Base-by-base conservation (phyloP, 2,329 filamentous ascomycete species). In the Colletotrichum nymphaeae region DNA sequence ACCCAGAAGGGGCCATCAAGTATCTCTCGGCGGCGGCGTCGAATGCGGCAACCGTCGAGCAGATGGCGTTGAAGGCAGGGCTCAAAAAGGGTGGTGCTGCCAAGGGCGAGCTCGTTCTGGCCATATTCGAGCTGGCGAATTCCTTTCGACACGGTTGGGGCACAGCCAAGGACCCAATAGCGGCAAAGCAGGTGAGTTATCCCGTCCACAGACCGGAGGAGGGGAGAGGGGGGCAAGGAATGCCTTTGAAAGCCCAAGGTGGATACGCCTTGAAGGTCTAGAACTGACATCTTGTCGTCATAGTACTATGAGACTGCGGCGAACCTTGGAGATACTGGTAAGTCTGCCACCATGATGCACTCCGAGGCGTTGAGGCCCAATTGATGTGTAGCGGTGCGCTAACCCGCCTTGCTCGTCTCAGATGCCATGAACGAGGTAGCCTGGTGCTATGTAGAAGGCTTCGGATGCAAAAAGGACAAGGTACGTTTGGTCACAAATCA, bases 301-400 rank as follows among this genome's bases (percentile, higher is more conserved):
- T 88, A 97, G 88, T 99, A 98, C 83, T 99, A 98, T 83, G 96
- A 98, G 85, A 98, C 96, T 11, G 97, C 97, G 32, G 97, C 97
- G 74, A 98, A 99, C 82, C 86, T 99, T 76, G 97, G 97, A 74
- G 97, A 99, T 83, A 94, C 94, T 57, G 90, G 90, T 91, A 83
- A 79, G 89, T 83, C 69, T 67, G 42, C 63, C 52, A 62, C 19
- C 37, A 58, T 57, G 32, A 67, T 69, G 19, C 22, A 5, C 62
- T 11, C 42, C 22, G 28, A 22, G 62, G 42, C 60, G 65, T 67
- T 37, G 63, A 68, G 49, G 74, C 68, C 71, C 64, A 66, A 63
- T 57, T 57, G 69, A 49, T 9, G 30, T 22, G 32, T 56, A 24
- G 30, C 30, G 55, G 60, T 67, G 46, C 59, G 72, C 74, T 75